phyloP scores from a whole-genome alignment of 768 basidiomycete genomes.

The Tulasnella sp. region DNA sequence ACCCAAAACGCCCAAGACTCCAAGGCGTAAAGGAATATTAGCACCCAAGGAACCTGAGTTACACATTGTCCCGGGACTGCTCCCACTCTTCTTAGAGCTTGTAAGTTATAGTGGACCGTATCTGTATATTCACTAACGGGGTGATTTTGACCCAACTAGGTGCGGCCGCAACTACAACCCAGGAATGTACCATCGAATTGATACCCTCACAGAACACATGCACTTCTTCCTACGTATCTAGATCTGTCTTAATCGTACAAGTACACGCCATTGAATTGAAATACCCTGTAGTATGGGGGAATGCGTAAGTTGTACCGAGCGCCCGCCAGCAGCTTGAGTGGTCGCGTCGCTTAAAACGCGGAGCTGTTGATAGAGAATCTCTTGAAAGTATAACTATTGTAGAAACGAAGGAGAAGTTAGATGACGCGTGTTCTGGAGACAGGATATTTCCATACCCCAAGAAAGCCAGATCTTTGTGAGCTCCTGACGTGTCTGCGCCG shows the following conservation, averaged over 20 bases:
- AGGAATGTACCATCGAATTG: slow-evolving; percentile 12
- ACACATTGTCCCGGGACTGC: slow-evolving; percentile 67
- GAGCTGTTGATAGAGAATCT: slow-evolving; percentile 25
- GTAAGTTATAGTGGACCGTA: slow-evolving; percentile 45
- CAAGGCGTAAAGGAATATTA: slow-evolving; percentile 10
- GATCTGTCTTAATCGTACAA: neutral
- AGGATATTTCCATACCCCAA: slow-evolving; percentile 44
- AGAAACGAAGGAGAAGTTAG: neutral
- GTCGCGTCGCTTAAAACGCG: slow-evolving; percentile 21
- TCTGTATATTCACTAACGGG: neutral
- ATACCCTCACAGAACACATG: slow-evolving; percentile 1
- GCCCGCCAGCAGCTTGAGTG: neutral
- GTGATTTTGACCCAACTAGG: neutral
- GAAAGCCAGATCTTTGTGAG: slow-evolving; percentile 56
- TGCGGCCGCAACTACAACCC: slow-evolving; percentile 14
- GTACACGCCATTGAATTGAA: slow-evolving; percentile 11
- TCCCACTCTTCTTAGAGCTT: slow-evolving; percentile 90
- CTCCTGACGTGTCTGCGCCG: slow-evolving; percentile 41
- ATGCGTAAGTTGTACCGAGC: neutral
- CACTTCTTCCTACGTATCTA: neutral
- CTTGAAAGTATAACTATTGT: slow-evolving; percentile 30
- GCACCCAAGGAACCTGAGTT: slow-evolving; percentile 55
- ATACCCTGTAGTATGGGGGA: neutral
- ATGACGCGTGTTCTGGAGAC: neutral
- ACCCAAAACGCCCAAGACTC: slow-evolving; percentile 21